phyloP scores from a whole-genome alignment of 2,329 filamentous ascomycete species.

The Colletotrichum sp. region DNA sequence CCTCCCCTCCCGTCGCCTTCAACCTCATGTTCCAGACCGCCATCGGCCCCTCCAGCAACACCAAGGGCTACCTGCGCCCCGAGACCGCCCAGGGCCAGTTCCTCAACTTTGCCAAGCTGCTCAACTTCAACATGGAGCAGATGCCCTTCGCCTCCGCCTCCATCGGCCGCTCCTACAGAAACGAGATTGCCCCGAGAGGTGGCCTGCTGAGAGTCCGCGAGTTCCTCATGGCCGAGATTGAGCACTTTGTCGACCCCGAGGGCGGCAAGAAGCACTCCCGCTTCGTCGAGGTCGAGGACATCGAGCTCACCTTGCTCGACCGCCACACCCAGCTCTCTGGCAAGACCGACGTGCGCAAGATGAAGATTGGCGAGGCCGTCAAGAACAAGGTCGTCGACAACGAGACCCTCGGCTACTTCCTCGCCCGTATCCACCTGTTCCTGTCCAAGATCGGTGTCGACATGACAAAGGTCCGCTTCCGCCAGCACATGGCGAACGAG shows the following conservation, averaged over 20 bases:
- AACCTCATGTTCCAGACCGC: slow-evolving; percentile 99
- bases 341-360: slow-evolving; percentile 75
- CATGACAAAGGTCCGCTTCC: slow-evolving; percentile 86
- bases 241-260: slow-evolving; percentile 96
- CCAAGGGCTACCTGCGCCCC: slow-evolving; percentile 84
- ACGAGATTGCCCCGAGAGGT: slow-evolving; percentile 93
- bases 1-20: slow-evolving; percentile 85
- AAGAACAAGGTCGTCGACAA: slow-evolving; percentile 86
- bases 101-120: slow-evolving; percentile 93
- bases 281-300: slow-evolving; percentile 83
- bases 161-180: slow-evolving; percentile 97
- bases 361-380: slow-evolving; percentile 88
- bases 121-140: slow-evolving; percentile 92
- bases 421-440: slow-evolving; percentile 92
- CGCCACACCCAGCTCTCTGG: slow-evolving; percentile 86
- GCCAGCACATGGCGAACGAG: slow-evolving; percentile 88
- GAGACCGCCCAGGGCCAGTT: slow-evolving; percentile 99
- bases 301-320: slow-evolving; percentile 85
- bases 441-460: slow-evolving; percentile 88
- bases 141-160: slow-evolving; percentile 98
- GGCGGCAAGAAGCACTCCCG: slow-evolving; percentile 93
- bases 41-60: slow-evolving; percentile 90
- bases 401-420: slow-evolving; percentile 97
- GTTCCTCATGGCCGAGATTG: slow-evolving; percentile 98
- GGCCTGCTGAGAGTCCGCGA: slow-evolving; percentile 94